Evolutionary conservation across 179 eudicot genomes (phyloP), one percentile per base, ranked within the genome.

Genomic region (Camellia oleifera): DNA sequence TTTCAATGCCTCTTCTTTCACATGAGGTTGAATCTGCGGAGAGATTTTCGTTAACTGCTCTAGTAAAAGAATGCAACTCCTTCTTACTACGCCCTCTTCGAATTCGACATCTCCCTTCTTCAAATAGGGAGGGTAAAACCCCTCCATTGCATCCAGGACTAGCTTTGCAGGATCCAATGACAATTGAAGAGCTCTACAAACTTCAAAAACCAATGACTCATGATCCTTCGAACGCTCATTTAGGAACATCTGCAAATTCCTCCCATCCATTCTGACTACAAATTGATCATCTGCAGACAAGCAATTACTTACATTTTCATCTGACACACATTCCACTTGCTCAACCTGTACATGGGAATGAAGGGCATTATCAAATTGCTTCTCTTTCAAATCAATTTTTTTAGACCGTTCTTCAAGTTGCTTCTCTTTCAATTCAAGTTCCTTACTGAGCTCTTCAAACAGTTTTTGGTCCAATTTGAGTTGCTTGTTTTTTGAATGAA

Each of bases 81-180:
- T 86, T 75, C 89, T 80, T 1, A 83, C 88, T 23, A 78, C 74
- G 5, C 52, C 75, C 17, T 68, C 15, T 57, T 79, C 75, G 12
- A 72, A 81, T 54, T 18, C 83, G 15, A 70, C 15, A 61, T 83
- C 69, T 45, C 75, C 83, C 69, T 85, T 77, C 78, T 54, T 83
- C 74, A 82, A 78, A 81, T 81, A 87, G 0, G 89, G 89, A 20
- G 87, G 84, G 81, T 80, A 88, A 77, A 88, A 87, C 62, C 87
- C 91, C 18, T 62, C 81, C 81, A 87, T 42, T 54, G 91, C 88
- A 61, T 84, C 85, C 57, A 88, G 74, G 5, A 88, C 87, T 46
- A 87, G 75, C 57, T 58, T 77, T 50, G 85, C 81, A 40, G 91
- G 85, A 52, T 81, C 78, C 5, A 45, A 5, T 2, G 80, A 81